Evolutionary conservation across 2,329 filamentous ascomycete genomes (phyloP).

Genomic region (Thielaviopsis cerberus): DNA sequence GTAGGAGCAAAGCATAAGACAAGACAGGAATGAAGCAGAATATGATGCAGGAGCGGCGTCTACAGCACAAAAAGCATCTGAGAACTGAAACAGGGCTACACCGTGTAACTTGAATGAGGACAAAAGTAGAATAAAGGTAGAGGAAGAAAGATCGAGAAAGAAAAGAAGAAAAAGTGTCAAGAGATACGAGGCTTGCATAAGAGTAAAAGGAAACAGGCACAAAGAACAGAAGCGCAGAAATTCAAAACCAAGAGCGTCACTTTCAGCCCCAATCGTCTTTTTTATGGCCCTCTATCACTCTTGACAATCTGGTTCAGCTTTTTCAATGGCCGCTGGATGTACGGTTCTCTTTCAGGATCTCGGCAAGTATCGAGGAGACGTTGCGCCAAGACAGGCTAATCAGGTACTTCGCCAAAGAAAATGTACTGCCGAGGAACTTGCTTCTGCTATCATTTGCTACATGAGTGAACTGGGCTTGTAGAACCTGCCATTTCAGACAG

Average conservation of each 20-base stretch:
- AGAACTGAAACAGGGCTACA: neutral
- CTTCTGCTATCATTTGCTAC: neutral
- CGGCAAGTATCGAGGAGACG: neutral
- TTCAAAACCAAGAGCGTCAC: neutral
- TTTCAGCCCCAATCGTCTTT: too few relatives aligned
- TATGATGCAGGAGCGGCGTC: neutral
- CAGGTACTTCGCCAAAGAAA: neutral
- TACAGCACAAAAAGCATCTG: neutral
- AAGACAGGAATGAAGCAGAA: too few relatives aligned
- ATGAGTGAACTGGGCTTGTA: neutral
- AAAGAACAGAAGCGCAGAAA: neutral
- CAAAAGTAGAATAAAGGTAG: neutral
- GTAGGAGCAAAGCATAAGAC: neutral
- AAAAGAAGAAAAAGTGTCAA: neutral
- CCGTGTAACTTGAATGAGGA: neutral
- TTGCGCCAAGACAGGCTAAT: neutral
- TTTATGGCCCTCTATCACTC: neutral
- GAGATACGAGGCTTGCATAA: neutral
- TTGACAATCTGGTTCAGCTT: too few relatives aligned
- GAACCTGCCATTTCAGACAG: neutral
- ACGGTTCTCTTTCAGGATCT: neutral
- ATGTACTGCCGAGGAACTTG: neutral
- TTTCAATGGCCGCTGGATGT: too few relatives aligned
- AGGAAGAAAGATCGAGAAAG: neutral
- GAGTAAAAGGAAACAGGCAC: neutral